Evolutionary conservation across 2,329 filamentous ascomycete genomes (phyloP), one percentile per base, ranked within the genome.

Genomic region (Cercospora sp.): DNA sequence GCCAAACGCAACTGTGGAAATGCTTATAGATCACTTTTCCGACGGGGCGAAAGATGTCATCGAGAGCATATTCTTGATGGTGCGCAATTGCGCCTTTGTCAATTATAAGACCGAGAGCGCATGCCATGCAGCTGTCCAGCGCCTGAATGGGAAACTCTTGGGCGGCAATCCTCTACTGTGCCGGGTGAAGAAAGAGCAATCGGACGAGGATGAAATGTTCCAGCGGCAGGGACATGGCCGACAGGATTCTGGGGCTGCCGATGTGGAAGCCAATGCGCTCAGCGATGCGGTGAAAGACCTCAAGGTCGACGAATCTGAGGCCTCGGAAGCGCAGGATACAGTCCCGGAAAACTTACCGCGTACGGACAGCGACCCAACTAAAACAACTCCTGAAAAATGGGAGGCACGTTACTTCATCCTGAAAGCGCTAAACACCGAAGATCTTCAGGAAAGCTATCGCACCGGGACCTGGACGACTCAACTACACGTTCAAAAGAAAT

Each of bases 381-480:
- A 42, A 9, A n/a, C 4, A 23, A 28, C 39, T 57, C n/a, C 20
- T 20, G 48, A 64, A 20, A 28, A 57, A 23, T 5, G 48, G 16
- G 36, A 65, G 23, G 28, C 94, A 72, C 90, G 90, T 71, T 97
- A 92, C 77, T 98, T 97, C 75, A 89, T 98, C 66, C 85, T 98
- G 51, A 98, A 98, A 80, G 97, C 94, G 76, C 81, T 97, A 64
- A 97, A 94, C 0, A 83, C 94, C 7, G 93, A 97, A 77, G 94
- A 98, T 77, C 83, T 98, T 26, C 93, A 97, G 66, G 81, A 92
- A 9, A 97, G 94, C 78, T 89, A 94, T 18, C 85, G 86, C 61
- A 97, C 91, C 60, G 91, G 92, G 0, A 89, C 94, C 0, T 98
- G 94, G 94, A 93, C 94, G 2, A 98, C 94, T 0, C 94, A 98